These are phyloP conservation scores for Colletotrichum tofieldiae DNA, from an alignment of 2,329 filamentous ascomycete species.

Conservation along the genomic window DNA sequence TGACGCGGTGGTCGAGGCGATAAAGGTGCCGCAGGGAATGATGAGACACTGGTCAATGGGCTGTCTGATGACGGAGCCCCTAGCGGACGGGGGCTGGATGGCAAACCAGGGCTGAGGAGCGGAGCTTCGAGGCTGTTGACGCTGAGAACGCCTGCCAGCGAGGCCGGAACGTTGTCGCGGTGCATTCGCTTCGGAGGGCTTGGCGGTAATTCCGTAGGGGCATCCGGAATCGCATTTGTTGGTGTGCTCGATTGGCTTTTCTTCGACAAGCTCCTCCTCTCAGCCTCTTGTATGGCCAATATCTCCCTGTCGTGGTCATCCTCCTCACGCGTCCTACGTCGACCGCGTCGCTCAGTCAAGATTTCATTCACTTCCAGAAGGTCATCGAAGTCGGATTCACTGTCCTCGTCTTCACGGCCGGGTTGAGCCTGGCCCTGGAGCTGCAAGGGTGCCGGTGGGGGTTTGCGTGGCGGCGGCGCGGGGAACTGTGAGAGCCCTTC, in stretches of 20 bases:
- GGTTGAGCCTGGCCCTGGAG: conserved; percentile 66
- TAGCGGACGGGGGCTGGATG: conserved; percentile 72
- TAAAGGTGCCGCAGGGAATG: conserved; percentile 71
- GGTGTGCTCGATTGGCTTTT: conserved; percentile 69
- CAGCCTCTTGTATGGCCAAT: conserved; percentile 76
- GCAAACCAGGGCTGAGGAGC: conserved; percentile 73
- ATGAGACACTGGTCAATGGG: conserved; percentile 72
- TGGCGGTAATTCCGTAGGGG: conserved; percentile 53
- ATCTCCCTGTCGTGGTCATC: conserved; percentile 86
- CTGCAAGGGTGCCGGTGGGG: conserved; percentile 87
- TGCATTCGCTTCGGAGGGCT: conserved; percentile 56
- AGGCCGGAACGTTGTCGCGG: conserved; percentile 61
- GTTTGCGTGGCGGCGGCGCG: conserved; percentile 80
- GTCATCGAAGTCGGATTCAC: conserved; percentile 89
- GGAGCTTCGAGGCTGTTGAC: conserved; percentile 55
- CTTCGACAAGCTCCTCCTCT: conserved; percentile 80
- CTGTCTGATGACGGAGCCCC: conserved; percentile 43
- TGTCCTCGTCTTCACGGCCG: conserved; percentile 71
- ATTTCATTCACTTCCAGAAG: conserved; percentile 79
- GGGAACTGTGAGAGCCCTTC: conserved; percentile 67
- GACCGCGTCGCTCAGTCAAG: conserved; percentile 75
- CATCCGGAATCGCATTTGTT: conserved; percentile 54
- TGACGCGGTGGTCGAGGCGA: conserved; percentile 83
- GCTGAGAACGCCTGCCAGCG: conserved; percentile 68
- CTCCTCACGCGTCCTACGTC: conserved; percentile 88